phyloP scores from a whole-genome alignment of 352 stramenopile genomes.

The Phytophthora citricola region DNA sequence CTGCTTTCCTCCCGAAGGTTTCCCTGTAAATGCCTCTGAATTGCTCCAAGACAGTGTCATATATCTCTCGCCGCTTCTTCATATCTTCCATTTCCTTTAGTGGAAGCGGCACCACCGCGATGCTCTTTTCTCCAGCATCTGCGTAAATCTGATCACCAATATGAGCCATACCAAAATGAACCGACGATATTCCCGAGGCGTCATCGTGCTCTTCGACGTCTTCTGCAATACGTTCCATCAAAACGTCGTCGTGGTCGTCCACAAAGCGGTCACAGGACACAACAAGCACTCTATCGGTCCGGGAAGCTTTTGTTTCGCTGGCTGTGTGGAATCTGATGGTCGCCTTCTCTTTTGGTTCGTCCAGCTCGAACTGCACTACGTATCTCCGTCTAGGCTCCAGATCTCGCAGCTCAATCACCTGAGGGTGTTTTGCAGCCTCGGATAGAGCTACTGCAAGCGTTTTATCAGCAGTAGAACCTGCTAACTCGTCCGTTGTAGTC shows the following conservation, averaged over 20 bases:
- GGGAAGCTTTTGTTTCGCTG: not conserved
- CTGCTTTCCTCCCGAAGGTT: constrained; percentile 53
- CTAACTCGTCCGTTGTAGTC: constrained; percentile 2
- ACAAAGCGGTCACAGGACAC: constrained; percentile 71
- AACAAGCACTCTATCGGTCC: constrained; percentile 42
- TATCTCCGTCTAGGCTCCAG: constrained; percentile 52
- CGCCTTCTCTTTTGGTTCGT: constrained; percentile 8
- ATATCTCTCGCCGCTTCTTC: constrained; percentile 12
- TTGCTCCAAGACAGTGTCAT: constrained; percentile 29
- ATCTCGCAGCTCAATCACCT: constrained; percentile 36
- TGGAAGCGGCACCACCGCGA: constrained; percentile 34
- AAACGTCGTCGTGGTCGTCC: constrained; percentile 58
- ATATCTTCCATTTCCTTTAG: constrained; percentile 32
- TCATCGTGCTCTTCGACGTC: constrained; percentile 54
- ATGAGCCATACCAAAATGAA: constrained; percentile 65
- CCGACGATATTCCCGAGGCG: constrained; percentile 15
- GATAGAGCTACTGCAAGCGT: constrained; percentile 5
- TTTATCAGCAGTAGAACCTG: constrained; percentile 5
- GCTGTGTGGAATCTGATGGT: constrained; percentile 51
- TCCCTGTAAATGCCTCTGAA: constrained; percentile 70
- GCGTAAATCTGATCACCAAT: constrained; percentile 68
- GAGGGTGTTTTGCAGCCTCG: constrained; percentile 17
- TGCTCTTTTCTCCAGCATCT: constrained; percentile 45
- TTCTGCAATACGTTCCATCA: constrained; percentile 45
- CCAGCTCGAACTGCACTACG: constrained; percentile 38